Conservation (phyloP, 805 yeast genomes). For the Yarrowia sp. region DNA sequence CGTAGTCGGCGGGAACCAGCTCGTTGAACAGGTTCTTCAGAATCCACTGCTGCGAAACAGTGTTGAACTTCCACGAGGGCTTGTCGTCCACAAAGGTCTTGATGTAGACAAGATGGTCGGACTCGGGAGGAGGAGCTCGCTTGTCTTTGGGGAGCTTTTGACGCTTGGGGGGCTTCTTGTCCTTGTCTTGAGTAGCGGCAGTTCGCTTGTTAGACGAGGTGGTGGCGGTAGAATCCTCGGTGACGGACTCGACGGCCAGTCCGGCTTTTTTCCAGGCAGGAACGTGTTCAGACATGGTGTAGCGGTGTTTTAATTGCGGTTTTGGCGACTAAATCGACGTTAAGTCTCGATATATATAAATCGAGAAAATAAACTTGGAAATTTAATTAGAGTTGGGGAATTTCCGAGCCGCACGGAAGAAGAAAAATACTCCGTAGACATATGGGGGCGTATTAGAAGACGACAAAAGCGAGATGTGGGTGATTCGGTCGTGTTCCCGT, state of each 20-base stretch:
- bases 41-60: constrained; percentile 87
- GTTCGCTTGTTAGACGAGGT: constrained; percentile 41
- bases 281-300: constrained; percentile 45
- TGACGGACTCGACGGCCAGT: constrained; percentile 57
- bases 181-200: constrained; percentile 40
- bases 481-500: neutral
- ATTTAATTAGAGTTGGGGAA: neutral
- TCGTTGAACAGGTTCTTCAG: constrained; percentile 60
- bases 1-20: constrained; percentile 61
- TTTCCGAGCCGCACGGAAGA: constrained; percentile 9
- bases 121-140: constrained; percentile 74
- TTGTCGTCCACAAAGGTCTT: constrained; percentile 63
- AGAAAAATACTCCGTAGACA: too few relatives aligned
- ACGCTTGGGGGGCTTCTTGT: constrained; percentile 71
- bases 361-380: constrained; percentile 17
- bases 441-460: too few relatives aligned
- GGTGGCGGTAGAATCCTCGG: constrained; percentile 50
- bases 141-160: constrained; percentile 71
- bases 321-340: neutral
- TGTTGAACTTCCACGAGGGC: constrained; percentile 80
- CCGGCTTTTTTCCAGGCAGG: constrained; percentile 90
- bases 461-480: too few relatives aligned
- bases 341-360: neutral
- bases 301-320: neutral
- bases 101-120: constrained; percentile 73